Base-by-base conservation (phyloP, 768 basidiomycete genomes). In the Harrya chromipes region DNA sequence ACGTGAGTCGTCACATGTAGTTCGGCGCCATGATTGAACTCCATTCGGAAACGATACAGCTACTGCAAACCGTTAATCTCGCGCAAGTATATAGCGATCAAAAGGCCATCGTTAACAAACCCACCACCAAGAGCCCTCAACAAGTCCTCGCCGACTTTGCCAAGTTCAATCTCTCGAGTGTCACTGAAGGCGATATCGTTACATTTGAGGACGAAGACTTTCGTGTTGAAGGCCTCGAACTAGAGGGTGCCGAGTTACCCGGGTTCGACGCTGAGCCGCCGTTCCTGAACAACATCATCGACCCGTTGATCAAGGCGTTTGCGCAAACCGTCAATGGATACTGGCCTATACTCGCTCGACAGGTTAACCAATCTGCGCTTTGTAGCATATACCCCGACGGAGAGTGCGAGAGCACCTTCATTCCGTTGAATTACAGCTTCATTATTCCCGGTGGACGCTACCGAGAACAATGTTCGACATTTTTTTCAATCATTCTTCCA, bases 31-130 rank as follows among this genome's bases (percentile, higher is more conserved):
- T 14, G 9, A n/a, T 20, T 37, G 35, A 47, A 36, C 7, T 12
- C 19, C 13, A 1, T 34, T 8, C 31, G 7, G 12, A 3, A 4
- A 35, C 37, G 20, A 24, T 7, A 10, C 16, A 91, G 89, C 61
- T 92, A 9, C 73, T 97, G 21, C 92, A 95, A 79, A 86, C 89
- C 1, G 83, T 94, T 52, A 86, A 92, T 64, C 58, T 95, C 52
- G 90, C 92, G 0, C 65, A 76, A 36, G 70, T 87, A 23, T 97
- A 78, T 62, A 64, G 76, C 0, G 94, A 97, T 67, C 82, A 84
- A 40, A 95, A 97, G 71, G 94, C 90, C 0, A 84, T 95, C 65
- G 87, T 88, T 8, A 94, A 95, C 74, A 74, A 94, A 75, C 93
- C 93, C 3, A 95, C 93, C 5, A 2, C 33, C 33, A 33, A 16